Evolutionary conservation across 257 asterid genomes (phyloP).

Genomic region (Oldenlandia corymbosa): DNA sequence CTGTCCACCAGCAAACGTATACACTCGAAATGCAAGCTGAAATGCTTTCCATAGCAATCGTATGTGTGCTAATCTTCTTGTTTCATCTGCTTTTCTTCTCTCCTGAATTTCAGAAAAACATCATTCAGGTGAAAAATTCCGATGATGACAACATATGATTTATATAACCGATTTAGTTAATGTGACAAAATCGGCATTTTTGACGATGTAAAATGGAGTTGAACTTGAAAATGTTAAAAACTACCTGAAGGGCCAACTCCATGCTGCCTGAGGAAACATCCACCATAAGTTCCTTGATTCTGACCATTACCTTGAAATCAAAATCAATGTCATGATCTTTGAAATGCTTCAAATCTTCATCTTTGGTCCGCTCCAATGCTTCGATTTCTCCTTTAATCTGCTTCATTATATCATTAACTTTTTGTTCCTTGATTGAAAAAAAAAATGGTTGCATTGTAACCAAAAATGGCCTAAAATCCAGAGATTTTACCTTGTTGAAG

Average conservation of each 20-base stretch:
- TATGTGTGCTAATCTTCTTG: slow-evolving; percentile 28
- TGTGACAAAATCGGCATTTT: too few species aligned
- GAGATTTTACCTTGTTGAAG: slow-evolving; percentile 59
- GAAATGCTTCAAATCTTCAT: slow-evolving; percentile 73
- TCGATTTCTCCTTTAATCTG: slow-evolving; percentile 81
- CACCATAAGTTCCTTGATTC: slow-evolving; percentile 72
- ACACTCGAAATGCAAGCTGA: slow-evolving; percentile 79
- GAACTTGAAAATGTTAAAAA: too few species aligned
- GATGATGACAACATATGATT: too few species aligned
- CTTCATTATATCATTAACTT: background rate
- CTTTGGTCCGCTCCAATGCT: slow-evolving; percentile 69
- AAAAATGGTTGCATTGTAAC: too few species aligned
- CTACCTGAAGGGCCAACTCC: slow-evolving; percentile 78
- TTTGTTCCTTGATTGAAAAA: background rate
- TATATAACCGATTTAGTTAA: too few species aligned
- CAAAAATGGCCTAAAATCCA: background rate
- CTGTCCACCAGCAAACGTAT: slow-evolving; percentile 82
- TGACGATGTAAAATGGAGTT: too few species aligned
- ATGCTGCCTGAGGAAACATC: slow-evolving; percentile 80
- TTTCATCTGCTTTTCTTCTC: slow-evolving; percentile 39
- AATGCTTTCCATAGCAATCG: slow-evolving; percentile 78
- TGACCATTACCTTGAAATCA: slow-evolving; percentile 59
- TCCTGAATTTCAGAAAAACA: too few species aligned
- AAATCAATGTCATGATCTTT: slow-evolving; percentile 64
- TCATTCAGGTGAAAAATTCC: too few species aligned